Conservation (phyloP, 352 stramenopile genomes). For the Pythium brassicae region DNA sequence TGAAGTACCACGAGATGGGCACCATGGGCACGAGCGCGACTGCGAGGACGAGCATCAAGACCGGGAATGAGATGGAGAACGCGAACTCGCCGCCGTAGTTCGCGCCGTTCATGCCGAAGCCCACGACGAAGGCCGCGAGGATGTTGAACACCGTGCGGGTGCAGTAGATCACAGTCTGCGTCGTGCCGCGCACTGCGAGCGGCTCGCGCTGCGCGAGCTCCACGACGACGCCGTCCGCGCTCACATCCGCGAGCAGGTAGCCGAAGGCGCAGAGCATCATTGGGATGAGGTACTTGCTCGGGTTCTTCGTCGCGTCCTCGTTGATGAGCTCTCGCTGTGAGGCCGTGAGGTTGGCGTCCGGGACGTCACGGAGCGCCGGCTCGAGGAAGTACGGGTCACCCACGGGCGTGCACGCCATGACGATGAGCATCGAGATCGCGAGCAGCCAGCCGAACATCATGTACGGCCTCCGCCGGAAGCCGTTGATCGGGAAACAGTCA, state of each 20-base stretch:
- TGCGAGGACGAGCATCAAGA: constrained; percentile 22
- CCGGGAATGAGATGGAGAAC: constrained; percentile 24
- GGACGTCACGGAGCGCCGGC: constrained; percentile 19
- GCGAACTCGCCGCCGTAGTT: constrained; percentile 35
- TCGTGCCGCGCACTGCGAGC: constrained; percentile 23
- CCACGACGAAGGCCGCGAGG: constrained; percentile 14
- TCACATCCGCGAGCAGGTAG: constrained; percentile 55
- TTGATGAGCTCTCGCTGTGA: constrained; percentile 27
- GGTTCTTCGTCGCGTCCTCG: constrained; percentile 4
- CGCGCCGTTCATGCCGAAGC: constrained; percentile 25
- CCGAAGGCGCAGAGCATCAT: constrained; percentile 50
- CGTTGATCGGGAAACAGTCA: constrained; percentile 48
- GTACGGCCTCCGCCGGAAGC: constrained; percentile 43
- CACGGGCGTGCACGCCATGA: constrained; percentile 35
- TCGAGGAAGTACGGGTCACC: constrained; percentile 40
- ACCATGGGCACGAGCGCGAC: constrained; percentile 10
- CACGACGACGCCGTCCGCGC: constrained; percentile 40
- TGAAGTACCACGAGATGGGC: constrained; percentile 19
- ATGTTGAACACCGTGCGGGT: constrained; percentile 18
- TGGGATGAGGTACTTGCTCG: constrained; percentile 26
- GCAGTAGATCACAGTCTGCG: constrained; percentile 19
- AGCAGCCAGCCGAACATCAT: constrained; percentile 54
- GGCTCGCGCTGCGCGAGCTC: constrained; percentile 26
- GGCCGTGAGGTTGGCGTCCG: constrained; percentile 22
- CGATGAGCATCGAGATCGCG: constrained; percentile 30